A percentile compares a stretch with the other conserved stretches of the same genome.
Conservation (phyloP, 768 basidiomycete genomes). For the Tylopilus subfusipes region DNA sequence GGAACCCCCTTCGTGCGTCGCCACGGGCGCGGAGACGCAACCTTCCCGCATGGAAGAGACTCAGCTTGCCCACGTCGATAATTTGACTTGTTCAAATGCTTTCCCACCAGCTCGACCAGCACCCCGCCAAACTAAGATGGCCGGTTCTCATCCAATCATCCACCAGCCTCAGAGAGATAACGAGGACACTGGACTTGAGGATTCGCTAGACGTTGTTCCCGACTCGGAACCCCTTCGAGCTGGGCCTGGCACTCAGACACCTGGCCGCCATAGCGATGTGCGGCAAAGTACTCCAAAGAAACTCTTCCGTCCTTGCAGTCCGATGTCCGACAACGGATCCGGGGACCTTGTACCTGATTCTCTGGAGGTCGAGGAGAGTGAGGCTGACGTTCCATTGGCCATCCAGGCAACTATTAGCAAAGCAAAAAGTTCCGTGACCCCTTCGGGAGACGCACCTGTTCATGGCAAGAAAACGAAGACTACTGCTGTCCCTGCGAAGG, state of each 20-base stretch:
- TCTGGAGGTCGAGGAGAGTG: slow-evolving; percentile 30
- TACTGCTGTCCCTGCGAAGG: slow-evolving; percentile 12
- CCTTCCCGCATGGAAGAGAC: slow-evolving; percentile 20
- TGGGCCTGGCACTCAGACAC: slow-evolving; percentile 16
- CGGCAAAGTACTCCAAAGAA: slow-evolving; percentile 15
- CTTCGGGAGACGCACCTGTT: not conserved
- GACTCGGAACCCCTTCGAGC: slow-evolving; percentile 58
- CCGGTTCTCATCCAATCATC: not conserved
- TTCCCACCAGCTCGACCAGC: not conserved
- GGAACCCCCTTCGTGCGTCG: slow-evolving; percentile 10
- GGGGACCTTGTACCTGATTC: slow-evolving; percentile 30
- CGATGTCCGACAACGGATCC: slow-evolving; percentile 19
- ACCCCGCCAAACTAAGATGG: not conserved
- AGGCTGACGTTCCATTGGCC: slow-evolving; percentile 45
- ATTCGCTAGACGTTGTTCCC: slow-evolving; percentile 50
- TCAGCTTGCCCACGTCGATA: slow-evolving; percentile 5
- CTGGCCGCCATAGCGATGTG: slow-evolving; percentile 1
- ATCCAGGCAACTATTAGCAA: slow-evolving; percentile 22
- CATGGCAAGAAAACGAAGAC: slow-evolving; percentile 6
- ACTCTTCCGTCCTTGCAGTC: slow-evolving; percentile 21
- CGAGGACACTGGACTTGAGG: slow-evolving; percentile 26
- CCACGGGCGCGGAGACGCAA: slow-evolving; percentile 13
- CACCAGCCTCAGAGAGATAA: not conserved
- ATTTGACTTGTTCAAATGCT: not conserved
- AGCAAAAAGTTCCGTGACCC: slow-evolving; percentile 2